phyloP scores from a whole-genome alignment of 441 rosid genomes.

The Eruca vesicaria region DNA sequence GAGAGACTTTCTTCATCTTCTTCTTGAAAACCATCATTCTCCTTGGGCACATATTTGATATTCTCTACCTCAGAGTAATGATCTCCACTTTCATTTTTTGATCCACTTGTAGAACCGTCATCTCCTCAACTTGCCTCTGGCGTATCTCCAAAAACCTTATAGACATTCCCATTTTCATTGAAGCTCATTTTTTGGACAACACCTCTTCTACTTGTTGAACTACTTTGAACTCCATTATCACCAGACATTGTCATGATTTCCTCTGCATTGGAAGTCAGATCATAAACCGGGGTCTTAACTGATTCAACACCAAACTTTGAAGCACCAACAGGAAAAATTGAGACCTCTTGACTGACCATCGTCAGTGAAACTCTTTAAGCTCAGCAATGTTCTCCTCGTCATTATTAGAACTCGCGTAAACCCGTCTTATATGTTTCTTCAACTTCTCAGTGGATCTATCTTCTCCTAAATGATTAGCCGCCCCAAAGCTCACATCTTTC shows the following conservation, averaged over 20 bases:
- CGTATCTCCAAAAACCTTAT: slow-evolving; percentile 31
- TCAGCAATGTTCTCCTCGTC: slow-evolving; percentile 56
- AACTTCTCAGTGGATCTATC: slow-evolving; percentile 29
- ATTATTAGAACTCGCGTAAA: slow-evolving; percentile 40
- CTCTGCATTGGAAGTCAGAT: slow-evolving; percentile 30
- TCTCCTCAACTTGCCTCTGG: slow-evolving; percentile 40
- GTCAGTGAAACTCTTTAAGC: slow-evolving; percentile 66
- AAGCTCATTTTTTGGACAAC: slow-evolving; percentile 52
- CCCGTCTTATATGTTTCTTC: slow-evolving; percentile 46
- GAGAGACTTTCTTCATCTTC: slow-evolving; percentile 35
- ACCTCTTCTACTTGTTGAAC: slow-evolving; percentile 31
- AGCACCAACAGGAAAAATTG: slow-evolving; percentile 13
- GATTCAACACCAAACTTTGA: slow-evolving; percentile 25
- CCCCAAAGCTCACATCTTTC: slow-evolving; percentile 39
- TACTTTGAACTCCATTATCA: background rate
- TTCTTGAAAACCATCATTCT: slow-evolving; percentile 21
- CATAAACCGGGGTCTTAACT: slow-evolving; percentile 29
- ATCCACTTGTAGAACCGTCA: slow-evolving; percentile 33
- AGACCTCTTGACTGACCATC: slow-evolving; percentile 27
- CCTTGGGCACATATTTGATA: slow-evolving; percentile 34
- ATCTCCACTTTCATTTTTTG: slow-evolving; percentile 37
- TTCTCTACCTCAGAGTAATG: slow-evolving; percentile 32
- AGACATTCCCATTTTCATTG: slow-evolving; percentile 49
- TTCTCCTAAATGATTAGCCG: slow-evolving; percentile 30
- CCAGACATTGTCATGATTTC: slow-evolving; percentile 19